phyloP scores from a whole-genome alignment of 2,329 filamentous ascomycete genomes.

The Colletotrichum horii region DNA sequence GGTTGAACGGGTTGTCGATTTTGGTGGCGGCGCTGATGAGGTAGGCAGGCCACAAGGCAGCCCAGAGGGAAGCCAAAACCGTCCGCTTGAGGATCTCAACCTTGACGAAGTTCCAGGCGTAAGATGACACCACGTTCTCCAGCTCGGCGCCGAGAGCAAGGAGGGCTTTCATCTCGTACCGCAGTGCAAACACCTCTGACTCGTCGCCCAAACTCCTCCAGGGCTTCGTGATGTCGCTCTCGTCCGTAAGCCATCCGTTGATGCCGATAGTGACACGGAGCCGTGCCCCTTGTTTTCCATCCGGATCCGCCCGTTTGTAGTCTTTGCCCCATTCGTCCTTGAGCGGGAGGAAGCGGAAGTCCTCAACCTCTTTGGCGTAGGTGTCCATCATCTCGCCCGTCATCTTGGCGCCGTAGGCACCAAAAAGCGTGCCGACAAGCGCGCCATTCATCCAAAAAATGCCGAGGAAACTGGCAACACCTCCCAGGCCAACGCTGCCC shows the following conservation, averaged over 20 bases:
- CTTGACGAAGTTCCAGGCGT: conserved; percentile 78
- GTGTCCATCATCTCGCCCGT: conserved; percentile 84
- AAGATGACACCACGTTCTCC: conserved; percentile 72
- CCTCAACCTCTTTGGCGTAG: conserved; percentile 86
- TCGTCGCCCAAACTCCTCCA: conserved; percentile 77
- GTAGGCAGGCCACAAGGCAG: conserved; percentile 73
- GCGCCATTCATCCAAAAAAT: conserved; percentile 86
- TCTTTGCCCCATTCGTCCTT: conserved; percentile 47
- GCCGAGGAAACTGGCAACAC: conserved; percentile 84
- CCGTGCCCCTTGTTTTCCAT: conserved; percentile 46
- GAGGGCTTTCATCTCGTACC: conserved; percentile 82
- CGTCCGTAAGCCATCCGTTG: conserved; percentile 82
- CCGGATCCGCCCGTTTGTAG: conserved; percentile 27
- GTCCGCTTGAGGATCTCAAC: conserved; percentile 77
- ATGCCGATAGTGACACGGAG: conserved; percentile 85
- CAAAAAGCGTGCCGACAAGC: conserved; percentile 85
- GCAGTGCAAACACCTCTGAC: conserved; percentile 82
- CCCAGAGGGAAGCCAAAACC: conserved; percentile 70
- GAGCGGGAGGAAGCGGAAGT: conserved; percentile 80
- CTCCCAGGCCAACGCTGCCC: conserved; percentile 83
- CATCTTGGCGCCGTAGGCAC: conserved; percentile 84
- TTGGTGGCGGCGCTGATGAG: conserved; percentile 70
- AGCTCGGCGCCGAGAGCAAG: conserved; percentile 78
- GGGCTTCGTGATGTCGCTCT: conserved; percentile 77
- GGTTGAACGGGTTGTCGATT: conserved; percentile 82